phyloP scores from a whole-genome alignment of 371 early-diverging fungal species.

The Syncephalastrum monosporum region DNA sequence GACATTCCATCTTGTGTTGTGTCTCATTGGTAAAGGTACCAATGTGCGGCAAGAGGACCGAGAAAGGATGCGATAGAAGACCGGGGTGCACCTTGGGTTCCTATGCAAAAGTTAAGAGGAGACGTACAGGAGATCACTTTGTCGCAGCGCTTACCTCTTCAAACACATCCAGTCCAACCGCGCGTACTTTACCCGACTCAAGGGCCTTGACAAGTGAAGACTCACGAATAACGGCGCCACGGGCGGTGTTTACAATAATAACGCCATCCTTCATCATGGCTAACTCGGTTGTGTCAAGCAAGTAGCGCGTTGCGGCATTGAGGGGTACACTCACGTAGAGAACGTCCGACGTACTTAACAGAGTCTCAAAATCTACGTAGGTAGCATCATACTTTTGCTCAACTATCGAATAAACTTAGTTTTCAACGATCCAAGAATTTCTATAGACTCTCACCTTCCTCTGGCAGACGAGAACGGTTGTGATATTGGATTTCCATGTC shows the following conservation, averaged over 20 bases:
- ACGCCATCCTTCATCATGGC: constrained; percentile 53
- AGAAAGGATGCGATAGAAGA: constrained; percentile 39
- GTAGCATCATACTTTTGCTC: constrained; percentile 35
- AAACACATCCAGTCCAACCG: constrained; percentile 65
- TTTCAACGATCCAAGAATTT: not conserved
- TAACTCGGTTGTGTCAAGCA: constrained; percentile 48
- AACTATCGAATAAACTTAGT: constrained; percentile 11
- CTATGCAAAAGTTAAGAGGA: not conserved
- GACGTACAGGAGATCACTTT: not conserved
- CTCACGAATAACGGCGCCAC: constrained; percentile 61
- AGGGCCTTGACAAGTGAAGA: constrained; percentile 51
- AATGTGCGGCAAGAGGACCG: constrained; percentile 44
- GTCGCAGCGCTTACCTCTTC: constrained; percentile 38
- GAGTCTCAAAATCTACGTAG: constrained; percentile 52
- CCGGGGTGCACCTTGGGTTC: constrained; percentile 44
- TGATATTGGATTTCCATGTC: constrained; percentile 58
- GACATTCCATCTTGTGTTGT: constrained; percentile 42
- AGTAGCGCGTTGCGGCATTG: constrained; percentile 45
- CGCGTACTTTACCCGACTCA: constrained; percentile 51
- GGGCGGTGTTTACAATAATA: constrained; percentile 60
- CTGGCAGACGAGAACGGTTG: constrained; percentile 43
- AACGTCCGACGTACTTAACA: constrained; percentile 53
- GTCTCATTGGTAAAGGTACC: constrained; percentile 46
- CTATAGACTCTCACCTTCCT: constrained; percentile 22
- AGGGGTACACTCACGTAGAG: constrained; percentile 60